Base-by-base conservation (phyloP, 1,139 yeast genomes). In the Yamadazyma sp. region DNA sequence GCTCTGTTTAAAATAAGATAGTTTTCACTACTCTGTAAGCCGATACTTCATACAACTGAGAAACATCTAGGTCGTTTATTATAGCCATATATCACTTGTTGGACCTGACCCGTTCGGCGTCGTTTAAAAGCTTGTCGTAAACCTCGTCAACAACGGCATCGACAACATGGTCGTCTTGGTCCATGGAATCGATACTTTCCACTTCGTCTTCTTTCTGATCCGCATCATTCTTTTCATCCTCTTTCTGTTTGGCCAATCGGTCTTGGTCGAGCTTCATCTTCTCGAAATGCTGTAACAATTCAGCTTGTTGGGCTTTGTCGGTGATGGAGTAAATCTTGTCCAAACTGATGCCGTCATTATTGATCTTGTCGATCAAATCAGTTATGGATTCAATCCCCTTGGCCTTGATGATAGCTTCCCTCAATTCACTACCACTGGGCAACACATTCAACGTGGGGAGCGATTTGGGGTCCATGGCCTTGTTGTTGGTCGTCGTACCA, bases 361-460 rank as follows among this genome's bases (percentile, higher is more conserved):
- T 79, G 38, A 87, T 83, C 49, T 78, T 82, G 40, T 75, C 79
- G 52, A 87, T 83, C 50, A 86, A 71, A 43, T 84, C 88, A 11
- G 76, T 74, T 5, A 86, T 86, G 15, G 85, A 77, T 44, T 81
- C 82, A 40, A 84, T 78, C 41, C 94, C 94, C 53, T 85, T 85
- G 3, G 91, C 91, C 41, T 79, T 78, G 39, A 85, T 80, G 33
- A 85, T 82, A 0, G 92, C 89, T 45, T 83, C 87, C 44, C 95
- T 69, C 30, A 87, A 65, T 55, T 85, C 89, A 3, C 82, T 73
- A 15, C 95, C 95, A 0, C 91, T 79, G 1, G 91, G 91, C 37
- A 84, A 67, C 37, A 66, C 66, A 41, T 66, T 69, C 31, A 72
- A 58, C 2, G 62, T 53, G 2, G 75, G 75, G 3, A 59, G 44